Base-by-base conservation (phyloP, 164 flowering plant genomes). In the Sedum album region DNA sequence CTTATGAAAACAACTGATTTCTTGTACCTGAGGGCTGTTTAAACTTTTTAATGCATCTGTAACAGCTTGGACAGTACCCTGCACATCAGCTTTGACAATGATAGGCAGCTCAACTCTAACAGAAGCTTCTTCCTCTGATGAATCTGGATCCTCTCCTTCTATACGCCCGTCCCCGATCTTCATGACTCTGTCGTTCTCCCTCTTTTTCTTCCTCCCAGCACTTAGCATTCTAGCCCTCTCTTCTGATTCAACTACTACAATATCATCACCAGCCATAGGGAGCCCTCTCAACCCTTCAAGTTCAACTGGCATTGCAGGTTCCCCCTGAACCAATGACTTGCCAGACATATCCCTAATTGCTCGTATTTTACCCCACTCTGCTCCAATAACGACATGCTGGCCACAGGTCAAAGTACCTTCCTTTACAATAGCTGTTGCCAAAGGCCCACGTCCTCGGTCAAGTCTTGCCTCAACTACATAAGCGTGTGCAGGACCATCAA, bases 211-310 rank as follows among this genome's bases (percentile, higher is more conserved):
- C 74, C 97, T 83, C 67, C 93, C 97, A 20, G 80, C 78, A 81
- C 98, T 89, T 49, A 93, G 91, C 93, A 91, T 91, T 77, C 86
- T 83, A 31, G 98, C 98, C 70, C 96, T 85, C 67, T 91, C 97
- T 79, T 91, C 96, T 42, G 93, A 85, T 7, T 82, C 89, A 62
- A 91, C 97, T 26, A 88, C 98, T 69, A 79, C 72, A 70, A 89
- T 82, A 69, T 94, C 97, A 76, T 94, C 98, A 71, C 98, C 98
- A 71, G 98, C 98, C 91, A 84, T 88, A 21, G 97, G 97, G 42
- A 93, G 90, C 41, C 97, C 97, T 71, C 74, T 85, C 23, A 89
- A 75, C 73, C 97, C 98, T 76, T 93, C 97, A 75, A 93, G 86
- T 78, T 86, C 97, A 57, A 91, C 82, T 23, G 97, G 98, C 86